Conservation (phyloP, 305 asterid genomes). For the Andrographis paniculata region DNA sequence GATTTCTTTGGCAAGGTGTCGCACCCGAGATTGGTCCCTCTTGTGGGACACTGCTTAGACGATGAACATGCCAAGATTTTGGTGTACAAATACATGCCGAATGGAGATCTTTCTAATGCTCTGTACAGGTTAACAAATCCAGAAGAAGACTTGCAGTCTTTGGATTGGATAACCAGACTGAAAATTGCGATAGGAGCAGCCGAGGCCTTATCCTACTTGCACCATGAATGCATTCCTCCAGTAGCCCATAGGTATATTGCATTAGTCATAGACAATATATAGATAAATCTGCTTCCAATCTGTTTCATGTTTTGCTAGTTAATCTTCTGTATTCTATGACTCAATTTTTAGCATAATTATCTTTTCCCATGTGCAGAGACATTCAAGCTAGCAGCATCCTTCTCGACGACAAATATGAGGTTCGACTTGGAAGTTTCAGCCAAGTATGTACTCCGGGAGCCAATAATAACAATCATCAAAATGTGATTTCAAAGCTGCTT, state of each 20-base stretch:
- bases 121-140: slow-evolving; percentile 24
- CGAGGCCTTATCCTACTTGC: slow-evolving; percentile 65
- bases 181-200: slow-evolving; percentile 82
- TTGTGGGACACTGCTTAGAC: slow-evolving; percentile 62
- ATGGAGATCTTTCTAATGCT: slow-evolving; percentile 61
- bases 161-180: slow-evolving; percentile 86
- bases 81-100: slow-evolving; percentile 52
- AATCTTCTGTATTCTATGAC: not conserved
- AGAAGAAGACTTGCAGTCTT: slow-evolving; percentile 34
- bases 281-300: no score
- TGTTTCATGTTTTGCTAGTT: not conserved
- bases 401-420: slow-evolving; percentile 77
- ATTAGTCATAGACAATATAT: no score
- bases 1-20: slow-evolving; percentile 36
- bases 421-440: slow-evolving; percentile 71
- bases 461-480: slow-evolving; percentile 30
- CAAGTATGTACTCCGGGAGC: slow-evolving; percentile 37
- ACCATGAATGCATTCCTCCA: slow-evolving; percentile 74
- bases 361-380: slow-evolving; percentile 42
- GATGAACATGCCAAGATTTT: slow-evolving; percentile 44
- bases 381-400: slow-evolving; percentile 84
- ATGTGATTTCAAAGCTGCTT: slow-evolving; percentile 35
- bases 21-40: slow-evolving; percentile 52
- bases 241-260: slow-evolving; percentile 56
- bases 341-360: slow-evolving; percentile 13